Conservation (phyloP, 2,329 filamentous ascomycete genomes). For the Paracoccidioides lutzii region DNA sequence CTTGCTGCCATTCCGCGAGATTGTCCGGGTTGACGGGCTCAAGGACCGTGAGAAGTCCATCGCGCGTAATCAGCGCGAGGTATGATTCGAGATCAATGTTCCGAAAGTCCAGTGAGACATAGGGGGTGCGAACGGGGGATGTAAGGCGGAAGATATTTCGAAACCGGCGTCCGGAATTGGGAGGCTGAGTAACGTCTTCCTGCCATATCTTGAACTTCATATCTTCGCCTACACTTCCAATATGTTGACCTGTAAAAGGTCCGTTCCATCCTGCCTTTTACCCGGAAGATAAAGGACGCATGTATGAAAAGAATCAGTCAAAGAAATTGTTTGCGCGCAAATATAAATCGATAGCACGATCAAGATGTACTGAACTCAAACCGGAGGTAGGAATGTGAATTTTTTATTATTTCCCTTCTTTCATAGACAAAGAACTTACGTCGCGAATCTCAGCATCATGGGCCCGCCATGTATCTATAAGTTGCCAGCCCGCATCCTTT, state of each 20-base stretch:
- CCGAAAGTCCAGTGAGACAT: constrained; percentile 72
- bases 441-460: constrained; percentile 85
- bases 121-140: constrained; percentile 56
- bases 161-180: constrained; percentile 65
- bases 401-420: background rate
- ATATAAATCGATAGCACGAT: background rate
- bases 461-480: constrained; percentile 78
- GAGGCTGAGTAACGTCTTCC: constrained; percentile 70
- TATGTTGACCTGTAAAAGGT: constrained; percentile 73
- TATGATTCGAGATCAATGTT: constrained; percentile 73
- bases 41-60: constrained; percentile 65
- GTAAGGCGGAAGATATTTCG: constrained; percentile 51
- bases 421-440: constrained; percentile 34
- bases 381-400: background rate
- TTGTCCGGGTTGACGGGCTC: constrained; percentile 79
- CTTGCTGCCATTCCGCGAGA: constrained; percentile 57
- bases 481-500: constrained; percentile 59
- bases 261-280: constrained; percentile 81
- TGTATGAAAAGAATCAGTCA: constrained; percentile 9
- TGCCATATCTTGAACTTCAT: constrained; percentile 86
- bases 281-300: background rate
- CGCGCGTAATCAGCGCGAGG: constrained; percentile 70
- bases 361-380: background rate
- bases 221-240: constrained; percentile 81
- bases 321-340: constrained; percentile 8